Evolutionary conservation across 2,329 filamentous ascomycete genomes (phyloP).

Genomic region (Scedosporium boydii): DNA sequence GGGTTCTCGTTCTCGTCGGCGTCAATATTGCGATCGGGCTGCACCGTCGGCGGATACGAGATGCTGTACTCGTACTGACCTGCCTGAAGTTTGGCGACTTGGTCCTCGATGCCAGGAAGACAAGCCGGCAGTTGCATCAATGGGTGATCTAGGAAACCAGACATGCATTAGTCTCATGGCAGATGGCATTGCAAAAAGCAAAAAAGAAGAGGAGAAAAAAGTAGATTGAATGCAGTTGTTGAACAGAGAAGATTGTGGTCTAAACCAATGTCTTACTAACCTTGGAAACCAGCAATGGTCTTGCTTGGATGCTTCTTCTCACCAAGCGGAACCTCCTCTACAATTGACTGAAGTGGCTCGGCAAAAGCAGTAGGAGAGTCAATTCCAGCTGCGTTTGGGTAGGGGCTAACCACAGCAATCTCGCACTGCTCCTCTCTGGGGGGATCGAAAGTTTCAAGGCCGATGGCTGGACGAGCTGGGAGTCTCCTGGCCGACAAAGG

Average conservation of each 20-base stretch:
- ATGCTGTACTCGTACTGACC: slow-evolving; percentile 37
- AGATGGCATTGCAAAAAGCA: background rate
- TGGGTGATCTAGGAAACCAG: background rate
- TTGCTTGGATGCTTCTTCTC: background rate
- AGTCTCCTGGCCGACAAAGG: slow-evolving; percentile 10
- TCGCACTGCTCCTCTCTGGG: background rate
- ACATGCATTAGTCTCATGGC: background rate
- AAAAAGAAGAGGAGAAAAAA: too few relatives aligned
- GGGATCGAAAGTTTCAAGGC: slow-evolving; percentile 23
- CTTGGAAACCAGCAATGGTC: background rate
- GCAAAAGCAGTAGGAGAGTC: background rate
- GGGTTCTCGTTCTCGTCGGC: slow-evolving; percentile 3
- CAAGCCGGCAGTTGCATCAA: slow-evolving; percentile 6
- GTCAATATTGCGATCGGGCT: background rate
- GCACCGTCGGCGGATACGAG: slow-evolving; percentile 4
- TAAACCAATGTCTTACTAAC: background rate
- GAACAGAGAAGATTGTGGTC: background rate
- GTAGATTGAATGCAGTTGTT: too few relatives aligned
- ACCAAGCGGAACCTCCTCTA: background rate
- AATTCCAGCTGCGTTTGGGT: background rate
- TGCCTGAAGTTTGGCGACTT: slow-evolving; percentile 32
- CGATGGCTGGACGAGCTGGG: slow-evolving; percentile 19
- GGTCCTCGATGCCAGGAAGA: slow-evolving; percentile 17
- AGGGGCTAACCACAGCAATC: background rate
- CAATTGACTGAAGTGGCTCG: background rate